Conservation (phyloP, 768 basidiomycete genomes). For the Mycena filopes region DNA sequence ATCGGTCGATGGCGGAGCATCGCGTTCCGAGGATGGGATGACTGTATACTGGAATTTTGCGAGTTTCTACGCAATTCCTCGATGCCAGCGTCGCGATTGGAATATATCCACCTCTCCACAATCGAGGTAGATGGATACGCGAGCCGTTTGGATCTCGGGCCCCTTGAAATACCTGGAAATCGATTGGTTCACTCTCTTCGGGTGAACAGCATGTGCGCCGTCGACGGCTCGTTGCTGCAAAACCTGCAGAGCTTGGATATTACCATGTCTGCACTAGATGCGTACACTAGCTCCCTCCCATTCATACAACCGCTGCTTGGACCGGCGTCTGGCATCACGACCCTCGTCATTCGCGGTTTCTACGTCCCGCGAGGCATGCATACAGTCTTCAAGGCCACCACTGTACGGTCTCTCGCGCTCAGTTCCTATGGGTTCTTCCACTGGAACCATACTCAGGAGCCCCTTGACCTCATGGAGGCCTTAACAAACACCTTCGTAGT, state of each 20-base stretch:
- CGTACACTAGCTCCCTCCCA: not conserved
- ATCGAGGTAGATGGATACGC: not conserved
- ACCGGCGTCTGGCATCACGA: not conserved
- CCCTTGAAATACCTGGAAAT: not conserved
- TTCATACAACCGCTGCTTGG: not conserved
- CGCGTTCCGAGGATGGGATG: not conserved
- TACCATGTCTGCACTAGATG: not conserved
- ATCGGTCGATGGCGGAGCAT: conserved; percentile 3
- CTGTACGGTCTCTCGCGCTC: not conserved
- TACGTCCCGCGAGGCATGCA: not conserved
- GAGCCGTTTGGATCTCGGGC: too few species aligned
- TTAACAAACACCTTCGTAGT: not conserved
- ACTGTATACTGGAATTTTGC: not conserved
- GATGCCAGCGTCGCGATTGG: not conserved
- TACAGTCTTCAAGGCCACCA: not conserved
- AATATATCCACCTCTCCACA: not conserved
- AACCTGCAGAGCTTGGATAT: not conserved
- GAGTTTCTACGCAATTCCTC: not conserved
- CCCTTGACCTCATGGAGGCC: not conserved
- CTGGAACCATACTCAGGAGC: not conserved
- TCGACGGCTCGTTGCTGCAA: not conserved
- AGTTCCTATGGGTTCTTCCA: not conserved
- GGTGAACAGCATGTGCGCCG: not conserved
- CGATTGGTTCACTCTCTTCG: not conserved
- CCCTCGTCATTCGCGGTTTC: not conserved